phyloP scores from a whole-genome alignment of 768 basidiomycete genomes.

The Trametes maxima region DNA sequence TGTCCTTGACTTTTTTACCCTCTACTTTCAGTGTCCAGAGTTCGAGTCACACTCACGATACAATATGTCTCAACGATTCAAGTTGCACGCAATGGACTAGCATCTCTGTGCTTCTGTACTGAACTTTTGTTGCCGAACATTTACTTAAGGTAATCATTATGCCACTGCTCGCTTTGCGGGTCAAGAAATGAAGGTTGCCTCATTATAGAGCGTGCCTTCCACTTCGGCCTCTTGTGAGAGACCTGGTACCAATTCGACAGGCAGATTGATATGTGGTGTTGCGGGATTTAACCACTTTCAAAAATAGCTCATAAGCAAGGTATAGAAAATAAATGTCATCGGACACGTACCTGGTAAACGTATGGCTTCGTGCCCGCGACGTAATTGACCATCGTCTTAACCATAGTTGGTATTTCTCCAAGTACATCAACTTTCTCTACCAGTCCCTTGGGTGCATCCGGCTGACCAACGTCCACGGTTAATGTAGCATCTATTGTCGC shows the following conservation, averaged over 20 bases:
- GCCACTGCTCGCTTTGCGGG: neutral
- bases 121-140: no score
- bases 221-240: slow-evolving; percentile 46
- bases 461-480: slow-evolving; percentile 57
- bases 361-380: slow-evolving; percentile 92
- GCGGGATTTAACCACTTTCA: slow-evolving; percentile 59
- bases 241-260: slow-evolving; percentile 44
- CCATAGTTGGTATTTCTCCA: slow-evolving; percentile 89
- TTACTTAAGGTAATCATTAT: no score
- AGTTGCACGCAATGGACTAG: no score
- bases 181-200: slow-evolving; percentile 85
- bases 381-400: slow-evolving; percentile 92
- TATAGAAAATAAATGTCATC: neutral
- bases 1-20: no score
- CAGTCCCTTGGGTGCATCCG: slow-evolving; percentile 66
- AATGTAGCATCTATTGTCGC: slow-evolving; percentile 61
- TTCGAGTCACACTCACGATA: no score
- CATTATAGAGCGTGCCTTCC: slow-evolving; percentile 78
- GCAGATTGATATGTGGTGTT: slow-evolving; percentile 51
- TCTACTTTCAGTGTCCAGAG: no score
- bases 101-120: no score
- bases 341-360: slow-evolving; percentile 79
- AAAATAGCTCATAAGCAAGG: neutral
- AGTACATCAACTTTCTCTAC: slow-evolving; percentile 94
- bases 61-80: no score